Percentiles rank a stretch among this genome's conserved stretches.
These are phyloP conservation scores for Nakazawaea populi DNA, from an alignment of 805 yeast species.

Conservation along the genomic window DNA sequence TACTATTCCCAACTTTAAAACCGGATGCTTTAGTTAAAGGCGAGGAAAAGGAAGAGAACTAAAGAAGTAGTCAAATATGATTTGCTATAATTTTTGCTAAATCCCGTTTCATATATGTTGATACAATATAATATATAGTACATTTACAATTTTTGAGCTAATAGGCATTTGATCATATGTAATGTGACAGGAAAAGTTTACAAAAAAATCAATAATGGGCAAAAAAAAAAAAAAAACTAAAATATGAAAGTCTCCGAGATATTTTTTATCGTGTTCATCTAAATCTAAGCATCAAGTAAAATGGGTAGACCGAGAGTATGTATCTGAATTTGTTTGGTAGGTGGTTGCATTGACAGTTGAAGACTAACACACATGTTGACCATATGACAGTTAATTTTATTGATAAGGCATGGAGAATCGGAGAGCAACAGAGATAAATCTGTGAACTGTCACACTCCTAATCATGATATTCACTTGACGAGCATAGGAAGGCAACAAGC, in stretches of 20 bases:
- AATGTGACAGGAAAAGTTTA: neutral
- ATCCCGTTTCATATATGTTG: no score
- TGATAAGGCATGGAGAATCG: conserved; percentile 89
- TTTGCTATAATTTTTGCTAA: no score
- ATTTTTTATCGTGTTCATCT: no score
- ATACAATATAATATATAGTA: no score
- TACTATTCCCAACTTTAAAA: conserved; percentile 97
- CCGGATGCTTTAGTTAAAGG: conserved; percentile 60
- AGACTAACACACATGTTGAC: conserved; percentile 20
- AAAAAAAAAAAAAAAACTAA: no score
- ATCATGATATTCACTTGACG: conserved; percentile 75
- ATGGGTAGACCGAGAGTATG: conserved; percentile 14
- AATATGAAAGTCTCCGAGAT: no score
- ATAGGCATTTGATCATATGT: no score
- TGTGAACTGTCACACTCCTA: conserved; percentile 72
- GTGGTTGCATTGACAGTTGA: no score
- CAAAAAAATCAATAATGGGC: no score
- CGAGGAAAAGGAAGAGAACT: conserved; percentile 23
- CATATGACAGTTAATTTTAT: conserved; percentile 60
- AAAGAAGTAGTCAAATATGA: neutral
- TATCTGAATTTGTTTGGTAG: neutral
- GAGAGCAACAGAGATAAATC: conserved; percentile 85
- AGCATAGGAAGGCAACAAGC: conserved; percentile 65
- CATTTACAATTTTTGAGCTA: no score
- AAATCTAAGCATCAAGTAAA: neutral